phyloP scores from a whole-genome alignment of 495 filamentous ascomycete genomes.

The Aspergillus carlsbadensis region DNA sequence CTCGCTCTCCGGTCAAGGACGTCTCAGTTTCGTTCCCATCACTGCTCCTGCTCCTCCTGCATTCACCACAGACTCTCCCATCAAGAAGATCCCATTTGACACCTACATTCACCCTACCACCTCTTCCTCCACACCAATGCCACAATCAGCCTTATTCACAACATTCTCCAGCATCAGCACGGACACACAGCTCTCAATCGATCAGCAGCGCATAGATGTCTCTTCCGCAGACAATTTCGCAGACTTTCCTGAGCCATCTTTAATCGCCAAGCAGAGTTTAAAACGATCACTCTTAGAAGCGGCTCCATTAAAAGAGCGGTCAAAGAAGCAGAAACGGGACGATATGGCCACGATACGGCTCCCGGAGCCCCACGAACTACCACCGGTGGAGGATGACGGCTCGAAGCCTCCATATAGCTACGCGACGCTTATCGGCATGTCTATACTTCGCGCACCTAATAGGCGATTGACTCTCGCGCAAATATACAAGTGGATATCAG shows the following conservation, averaged over 20 bases:
- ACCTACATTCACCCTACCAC: slow-evolving; percentile 45
- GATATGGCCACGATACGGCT: slow-evolving; percentile 48
- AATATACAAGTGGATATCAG: slow-evolving; percentile 99
- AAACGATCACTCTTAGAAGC: slow-evolving; percentile 74
- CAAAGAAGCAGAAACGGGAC: slow-evolving; percentile 57
- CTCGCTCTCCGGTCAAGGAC: slow-evolving; percentile 32
- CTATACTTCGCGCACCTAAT: slow-evolving; percentile 83
- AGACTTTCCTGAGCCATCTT: slow-evolving; percentile 54
- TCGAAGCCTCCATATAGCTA: slow-evolving; percentile 89
- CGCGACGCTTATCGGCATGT: slow-evolving; percentile 94
- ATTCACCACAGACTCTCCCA: slow-evolving; percentile 79
- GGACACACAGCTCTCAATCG: slow-evolving; percentile 52
- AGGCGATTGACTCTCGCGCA: slow-evolving; percentile 88
- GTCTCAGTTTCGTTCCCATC: slow-evolving; percentile 60
- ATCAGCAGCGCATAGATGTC: slow-evolving; percentile 56
- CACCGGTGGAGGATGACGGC: slow-evolving; percentile 80
- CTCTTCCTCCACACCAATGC: slow-evolving; percentile 52
- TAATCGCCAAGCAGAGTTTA: slow-evolving; percentile 56
- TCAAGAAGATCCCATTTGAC: slow-evolving; percentile 69
- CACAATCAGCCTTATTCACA: slow-evolving; percentile 64
- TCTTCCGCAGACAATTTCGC: slow-evolving; percentile 51
- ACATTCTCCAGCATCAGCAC: slow-evolving; percentile 55
- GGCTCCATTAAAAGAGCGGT: slow-evolving; percentile 68
- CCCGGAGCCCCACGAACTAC: slow-evolving; percentile 75
- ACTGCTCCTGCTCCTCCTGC: slow-evolving; percentile 63